Percentiles rank a stretch among this genome's conserved stretches.
phyloP scores from a whole-genome alignment of 495 filamentous ascomycete genomes.

The Penicillium canariense region DNA sequence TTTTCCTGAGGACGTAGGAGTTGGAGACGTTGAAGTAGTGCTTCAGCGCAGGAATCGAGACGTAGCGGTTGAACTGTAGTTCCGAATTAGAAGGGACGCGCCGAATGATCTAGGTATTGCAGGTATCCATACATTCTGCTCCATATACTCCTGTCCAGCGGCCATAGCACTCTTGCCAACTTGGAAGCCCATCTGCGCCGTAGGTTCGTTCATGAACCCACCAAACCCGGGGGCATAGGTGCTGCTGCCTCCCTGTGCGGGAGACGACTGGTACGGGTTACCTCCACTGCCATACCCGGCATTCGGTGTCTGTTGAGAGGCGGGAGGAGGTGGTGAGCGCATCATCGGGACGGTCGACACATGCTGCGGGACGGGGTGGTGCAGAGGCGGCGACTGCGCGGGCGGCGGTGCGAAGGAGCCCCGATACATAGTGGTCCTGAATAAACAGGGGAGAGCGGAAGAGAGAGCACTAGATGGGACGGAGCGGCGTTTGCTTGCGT shows the following conservation, averaged over 20 bases:
- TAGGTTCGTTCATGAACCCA: constrained; percentile 90
- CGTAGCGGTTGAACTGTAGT: constrained; percentile 80
- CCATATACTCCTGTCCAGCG: constrained; percentile 87
- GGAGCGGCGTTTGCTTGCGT: constrained; percentile 1
- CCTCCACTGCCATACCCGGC: constrained; percentile 55
- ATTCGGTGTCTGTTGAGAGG: constrained; percentile 67
- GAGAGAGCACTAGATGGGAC: background rate
- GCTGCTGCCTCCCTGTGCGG: constrained; percentile 48
- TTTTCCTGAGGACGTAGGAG: constrained; percentile 79
- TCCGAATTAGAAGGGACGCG: constrained; percentile 13
- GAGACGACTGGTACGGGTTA: constrained; percentile 65
- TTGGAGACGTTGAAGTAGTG: constrained; percentile 98
- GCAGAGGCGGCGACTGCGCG: constrained; percentile 88
- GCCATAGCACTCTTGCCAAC: constrained; percentile 87
- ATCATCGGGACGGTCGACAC: constrained; percentile 98
- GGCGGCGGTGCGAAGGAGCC: constrained; percentile 69
- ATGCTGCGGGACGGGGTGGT: constrained; percentile 97
- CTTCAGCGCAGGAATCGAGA: constrained; percentile 88
- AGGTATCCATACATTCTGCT: constrained; percentile 68
- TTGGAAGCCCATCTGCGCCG: constrained; percentile 95
- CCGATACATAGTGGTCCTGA: constrained; percentile 68
- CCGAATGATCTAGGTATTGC: background rate
- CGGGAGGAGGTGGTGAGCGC: constrained; percentile 88
- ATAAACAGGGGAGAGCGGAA: constrained; percentile 4
- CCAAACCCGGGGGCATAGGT: constrained; percentile 72